These are phyloP conservation scores for Trypanosoma mega DNA, from an alignment of 208 protist species.

Conservation along the genomic window DNA sequence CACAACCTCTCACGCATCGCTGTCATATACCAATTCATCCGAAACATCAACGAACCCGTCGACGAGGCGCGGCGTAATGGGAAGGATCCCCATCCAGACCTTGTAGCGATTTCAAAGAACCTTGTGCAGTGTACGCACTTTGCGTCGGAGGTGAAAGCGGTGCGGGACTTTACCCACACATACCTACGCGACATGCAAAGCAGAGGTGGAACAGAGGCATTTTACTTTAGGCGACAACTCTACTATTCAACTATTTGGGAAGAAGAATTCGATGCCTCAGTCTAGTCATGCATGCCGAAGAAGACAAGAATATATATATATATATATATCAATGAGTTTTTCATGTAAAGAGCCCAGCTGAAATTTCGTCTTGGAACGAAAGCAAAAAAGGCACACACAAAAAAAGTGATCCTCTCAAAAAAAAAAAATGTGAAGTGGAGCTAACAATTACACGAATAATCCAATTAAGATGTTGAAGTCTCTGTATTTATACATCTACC, in stretches of 20 bases:
- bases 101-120: slow-evolving; percentile 75
- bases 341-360: too few relatives aligned
- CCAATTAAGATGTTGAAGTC: too few relatives aligned
- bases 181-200: slow-evolving; percentile 38
- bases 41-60: slow-evolving; percentile 38
- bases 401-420: too few relatives aligned
- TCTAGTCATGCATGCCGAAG: too few relatives aligned
- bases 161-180: slow-evolving; percentile 63
- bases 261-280: slow-evolving; percentile 61
- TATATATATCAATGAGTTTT: too few relatives aligned
- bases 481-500: not conserved
- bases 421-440: too few relatives aligned
- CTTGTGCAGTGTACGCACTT: slow-evolving; percentile 74
- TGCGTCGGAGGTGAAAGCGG: slow-evolving; percentile 64
- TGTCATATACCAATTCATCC: slow-evolving; percentile 48
- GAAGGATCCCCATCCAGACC: slow-evolving; percentile 33
- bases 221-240: slow-evolving; percentile 76
- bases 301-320: too few relatives aligned
- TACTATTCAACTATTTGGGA: slow-evolving; percentile 82
- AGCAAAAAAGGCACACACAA: too few relatives aligned
- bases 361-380: too few relatives aligned
- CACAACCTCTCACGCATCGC: slow-evolving; percentile 30
- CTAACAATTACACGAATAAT: too few relatives aligned
- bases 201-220: slow-evolving; percentile 35
- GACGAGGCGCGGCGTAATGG: slow-evolving; percentile 25